Evolutionary conservation across 306 rosid genomes (phyloP), one percentile per base, ranked within the genome.

Genomic region (Prinsepia uniflora): DNA sequence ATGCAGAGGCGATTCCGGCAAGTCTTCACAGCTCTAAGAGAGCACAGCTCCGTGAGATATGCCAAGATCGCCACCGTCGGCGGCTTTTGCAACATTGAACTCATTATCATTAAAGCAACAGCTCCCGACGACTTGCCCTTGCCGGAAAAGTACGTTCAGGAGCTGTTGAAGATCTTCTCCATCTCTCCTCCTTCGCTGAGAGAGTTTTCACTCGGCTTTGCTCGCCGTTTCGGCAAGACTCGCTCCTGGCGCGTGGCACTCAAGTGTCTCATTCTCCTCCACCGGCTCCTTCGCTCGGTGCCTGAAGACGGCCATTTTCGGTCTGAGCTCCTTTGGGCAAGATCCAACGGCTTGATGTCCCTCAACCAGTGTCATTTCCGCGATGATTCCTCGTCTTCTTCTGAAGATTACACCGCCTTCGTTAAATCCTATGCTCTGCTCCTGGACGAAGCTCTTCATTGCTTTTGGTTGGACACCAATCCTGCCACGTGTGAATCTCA

Each of bases 251-350:
- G 88, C 2, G 93, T 92, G n/a, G 96, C 96, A 0, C 86, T 92
- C 74, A 90, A 92, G 65, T 92, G 96, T 47, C 80, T 92, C 2
- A 72, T 90, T 47, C 98, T 92, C 64, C 89, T 92, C 20, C 98
- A 88, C 70, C 83, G 89, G n/a, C 77, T 92, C 72, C 91, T 92
- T 43, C 85, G 80, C 5, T 85, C 86, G 0, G 86, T 83, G 14
- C 88, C 90, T 0, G 79, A 65, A 4, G 72, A 79, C 67, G 68
- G 68, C 65, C 71, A 67, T 3, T 70, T 90, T 9, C 83, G 82
- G 56, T 43, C 80, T 0, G 84, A 88, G 30, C 86, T 92, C 2
- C 49, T 88, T 1, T 85, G 87, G 86, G 18, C 81, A 46, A 81
- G 87, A 39, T 70, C 88, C n/a, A 79, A 66, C 13, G 88, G 90